Percentiles rank a stretch among this genome's conserved stretches.
Evolutionary conservation across 805 yeast species (phyloP).

Genomic region (Kuraishia ogatae): DNA sequence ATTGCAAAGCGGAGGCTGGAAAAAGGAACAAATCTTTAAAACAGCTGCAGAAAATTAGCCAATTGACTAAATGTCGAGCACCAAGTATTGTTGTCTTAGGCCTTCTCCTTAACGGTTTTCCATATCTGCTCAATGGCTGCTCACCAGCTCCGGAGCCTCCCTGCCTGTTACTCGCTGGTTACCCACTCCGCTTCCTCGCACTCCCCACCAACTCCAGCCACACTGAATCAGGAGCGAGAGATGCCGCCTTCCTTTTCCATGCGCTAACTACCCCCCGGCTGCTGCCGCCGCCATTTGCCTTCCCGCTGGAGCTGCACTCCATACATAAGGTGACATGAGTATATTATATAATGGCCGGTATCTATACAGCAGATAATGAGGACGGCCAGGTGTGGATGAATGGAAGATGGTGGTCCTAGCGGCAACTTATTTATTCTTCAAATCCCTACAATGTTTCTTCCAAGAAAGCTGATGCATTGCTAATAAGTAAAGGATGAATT

Average conservation of each 20-base stretch:
- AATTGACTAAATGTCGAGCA: background rate
- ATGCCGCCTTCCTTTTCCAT: too few species aligned
- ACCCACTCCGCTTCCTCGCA: background rate
- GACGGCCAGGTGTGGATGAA: too few species aligned
- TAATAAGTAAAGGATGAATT: too few species aligned
- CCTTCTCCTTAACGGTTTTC: background rate
- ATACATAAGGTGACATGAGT: background rate
- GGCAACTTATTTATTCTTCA: too few species aligned
- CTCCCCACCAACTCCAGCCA: background rate
- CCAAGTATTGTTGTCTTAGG: too few species aligned
- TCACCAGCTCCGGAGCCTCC: background rate
- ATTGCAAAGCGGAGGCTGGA: background rate
- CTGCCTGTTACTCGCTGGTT: background rate
- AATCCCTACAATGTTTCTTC: too few species aligned
- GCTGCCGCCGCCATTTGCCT: background rate
- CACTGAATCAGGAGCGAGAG: background rate
- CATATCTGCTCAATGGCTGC: background rate
- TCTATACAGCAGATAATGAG: background rate
- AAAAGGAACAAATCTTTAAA: background rate
- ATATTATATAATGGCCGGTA: too few species aligned
- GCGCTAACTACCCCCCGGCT: background rate
- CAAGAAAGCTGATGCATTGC: too few species aligned
- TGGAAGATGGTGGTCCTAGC: too few species aligned
- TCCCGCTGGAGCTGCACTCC: background rate
- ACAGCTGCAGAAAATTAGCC: background rate